Percentiles rank a stretch among this genome's conserved stretches.
Evolutionary conservation across 176 grass and related monocot species (phyloP).

Genomic region (Avena sativa): DNA sequence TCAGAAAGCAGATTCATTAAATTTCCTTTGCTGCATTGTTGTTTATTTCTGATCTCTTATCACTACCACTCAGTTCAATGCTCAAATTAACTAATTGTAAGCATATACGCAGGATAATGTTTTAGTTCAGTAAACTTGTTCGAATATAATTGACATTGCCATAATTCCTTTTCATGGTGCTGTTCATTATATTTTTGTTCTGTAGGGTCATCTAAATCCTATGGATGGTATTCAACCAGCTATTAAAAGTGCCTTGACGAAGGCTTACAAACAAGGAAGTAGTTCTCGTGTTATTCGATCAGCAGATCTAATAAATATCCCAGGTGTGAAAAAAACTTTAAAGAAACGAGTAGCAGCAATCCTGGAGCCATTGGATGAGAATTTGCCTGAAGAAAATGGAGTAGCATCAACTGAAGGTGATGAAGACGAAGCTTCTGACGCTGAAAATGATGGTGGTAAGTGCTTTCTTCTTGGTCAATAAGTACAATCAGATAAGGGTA

Average conservation of each 20-base stretch:
- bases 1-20: background rate
- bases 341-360: slow-evolving; percentile 96
- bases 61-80: background rate
- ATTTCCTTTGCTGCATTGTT: too few relatives aligned
- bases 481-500: background rate
- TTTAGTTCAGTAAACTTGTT: slow-evolving; percentile 14
- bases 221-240: slow-evolving; percentile 91
- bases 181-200: slow-evolving; percentile 23
- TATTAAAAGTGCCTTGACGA: slow-evolving; percentile 94
- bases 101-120: slow-evolving; percentile 17
- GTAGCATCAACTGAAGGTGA: slow-evolving; percentile 62
- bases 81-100: slow-evolving; percentile 1
- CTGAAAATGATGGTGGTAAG: slow-evolving; percentile 86
- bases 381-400: slow-evolving; percentile 80
- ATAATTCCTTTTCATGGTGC: slow-evolving; percentile 8
- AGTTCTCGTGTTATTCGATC: slow-evolving; percentile 72
- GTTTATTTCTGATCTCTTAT: slow-evolving; percentile 13
- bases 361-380: slow-evolving; percentile 86
- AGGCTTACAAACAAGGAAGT: slow-evolving; percentile 94
- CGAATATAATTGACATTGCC: slow-evolving; percentile 12
- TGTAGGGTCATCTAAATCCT: slow-evolving; percentile 81
- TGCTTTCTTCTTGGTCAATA: slow-evolving; percentile 19
- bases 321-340: slow-evolving; percentile 82
- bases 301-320: slow-evolving; percentile 87
- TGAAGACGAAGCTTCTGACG: slow-evolving; percentile 76